These are phyloP conservation scores for Phoma herbarum DNA, from an alignment of 2,329 filamentous ascomycete genomes.

Conservation along the genomic window DNA sequence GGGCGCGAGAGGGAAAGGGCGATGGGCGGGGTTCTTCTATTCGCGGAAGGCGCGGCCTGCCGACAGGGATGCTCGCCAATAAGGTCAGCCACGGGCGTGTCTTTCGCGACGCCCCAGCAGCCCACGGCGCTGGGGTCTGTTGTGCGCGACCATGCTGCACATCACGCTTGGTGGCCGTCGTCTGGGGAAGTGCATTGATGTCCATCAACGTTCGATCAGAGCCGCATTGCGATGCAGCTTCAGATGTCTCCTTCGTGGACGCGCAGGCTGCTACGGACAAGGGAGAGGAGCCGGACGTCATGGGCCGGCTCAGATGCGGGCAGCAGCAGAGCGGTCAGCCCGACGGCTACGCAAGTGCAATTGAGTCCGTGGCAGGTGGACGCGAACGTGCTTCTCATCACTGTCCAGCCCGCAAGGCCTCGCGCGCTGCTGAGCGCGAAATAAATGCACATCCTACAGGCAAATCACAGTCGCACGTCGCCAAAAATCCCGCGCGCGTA, in stretches of 20 bases:
- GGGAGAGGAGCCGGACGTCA: slow-evolving; percentile 20
- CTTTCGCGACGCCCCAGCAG: slow-evolving; percentile 18
- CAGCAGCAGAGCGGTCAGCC: slow-evolving; percentile 21
- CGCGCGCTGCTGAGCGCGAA: slow-evolving; percentile 9
- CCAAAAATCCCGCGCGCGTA: slow-evolving; percentile 38
- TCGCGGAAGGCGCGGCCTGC: slow-evolving; percentile 23
- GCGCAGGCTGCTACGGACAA: slow-evolving; percentile 6
- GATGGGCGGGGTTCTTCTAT: slow-evolving; percentile 31
- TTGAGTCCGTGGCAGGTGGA: slow-evolving; percentile 13
- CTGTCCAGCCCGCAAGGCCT: slow-evolving; percentile 5
- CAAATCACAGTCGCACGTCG: slow-evolving; percentile 45
- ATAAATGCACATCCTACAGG: slow-evolving; percentile 29
- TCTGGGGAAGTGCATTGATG: slow-evolving; percentile 1
- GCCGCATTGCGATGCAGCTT: not conserved
- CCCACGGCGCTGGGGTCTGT: slow-evolving; percentile 1
- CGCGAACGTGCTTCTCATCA: slow-evolving; percentile 17
- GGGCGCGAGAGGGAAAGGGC: slow-evolving; percentile 35
- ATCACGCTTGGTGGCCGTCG: slow-evolving; percentile 3
- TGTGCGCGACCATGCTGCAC: slow-evolving; percentile 18
- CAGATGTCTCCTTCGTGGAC: not conserved
- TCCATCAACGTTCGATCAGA: not conserved
- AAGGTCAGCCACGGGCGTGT: slow-evolving; percentile 23
- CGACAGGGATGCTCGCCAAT: slow-evolving; percentile 31
- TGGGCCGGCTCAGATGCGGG: slow-evolving; percentile 16
- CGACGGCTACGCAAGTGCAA: slow-evolving; percentile 19